These are phyloP conservation scores for Plectosphaerella plurivora DNA, from an alignment of 2,329 filamentous ascomycete genomes.

Conservation along the genomic window DNA sequence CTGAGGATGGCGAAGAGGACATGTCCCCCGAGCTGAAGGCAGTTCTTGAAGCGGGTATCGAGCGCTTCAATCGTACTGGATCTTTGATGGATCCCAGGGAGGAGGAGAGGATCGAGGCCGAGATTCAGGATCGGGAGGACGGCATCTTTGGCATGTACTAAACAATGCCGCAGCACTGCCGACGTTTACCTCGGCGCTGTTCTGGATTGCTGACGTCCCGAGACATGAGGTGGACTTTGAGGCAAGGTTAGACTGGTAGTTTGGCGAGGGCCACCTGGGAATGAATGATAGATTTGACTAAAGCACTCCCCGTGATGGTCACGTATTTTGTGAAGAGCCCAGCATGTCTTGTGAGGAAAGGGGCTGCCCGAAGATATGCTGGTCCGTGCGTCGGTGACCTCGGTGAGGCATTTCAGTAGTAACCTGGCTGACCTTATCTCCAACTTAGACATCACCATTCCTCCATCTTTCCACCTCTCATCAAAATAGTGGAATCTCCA, in stretches of 20 bases:
- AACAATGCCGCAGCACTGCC: not conserved
- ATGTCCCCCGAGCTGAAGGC: not conserved
- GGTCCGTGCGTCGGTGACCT: not conserved
- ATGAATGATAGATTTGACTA: too few relatives aligned
- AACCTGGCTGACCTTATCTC: too few relatives aligned
- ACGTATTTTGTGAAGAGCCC: too few relatives aligned
- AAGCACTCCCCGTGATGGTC: too few relatives aligned
- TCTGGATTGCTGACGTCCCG: too few relatives aligned
- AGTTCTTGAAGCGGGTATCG: not conserved
- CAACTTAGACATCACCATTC: too few relatives aligned
- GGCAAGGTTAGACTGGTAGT: too few relatives aligned
- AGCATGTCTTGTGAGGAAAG: not conserved
- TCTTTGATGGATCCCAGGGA: not conserved
- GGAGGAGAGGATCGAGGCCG: not conserved
- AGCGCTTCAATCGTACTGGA: not conserved
- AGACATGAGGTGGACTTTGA: too few relatives aligned
- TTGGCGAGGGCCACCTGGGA: too few relatives aligned
- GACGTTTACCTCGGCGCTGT: too few relatives aligned
- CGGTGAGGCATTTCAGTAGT: not conserved
- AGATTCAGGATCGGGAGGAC: not conserved
- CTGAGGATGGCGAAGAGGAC: slow-evolving; percentile 10
- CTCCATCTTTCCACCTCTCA: too few relatives aligned
- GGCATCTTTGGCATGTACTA: not conserved
- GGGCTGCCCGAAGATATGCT: not conserved
- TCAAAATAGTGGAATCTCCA: too few relatives aligned